These are phyloP conservation scores for Geotrichum ghanense DNA, from an alignment of 805 yeast species.

Conservation along the genomic window DNA sequence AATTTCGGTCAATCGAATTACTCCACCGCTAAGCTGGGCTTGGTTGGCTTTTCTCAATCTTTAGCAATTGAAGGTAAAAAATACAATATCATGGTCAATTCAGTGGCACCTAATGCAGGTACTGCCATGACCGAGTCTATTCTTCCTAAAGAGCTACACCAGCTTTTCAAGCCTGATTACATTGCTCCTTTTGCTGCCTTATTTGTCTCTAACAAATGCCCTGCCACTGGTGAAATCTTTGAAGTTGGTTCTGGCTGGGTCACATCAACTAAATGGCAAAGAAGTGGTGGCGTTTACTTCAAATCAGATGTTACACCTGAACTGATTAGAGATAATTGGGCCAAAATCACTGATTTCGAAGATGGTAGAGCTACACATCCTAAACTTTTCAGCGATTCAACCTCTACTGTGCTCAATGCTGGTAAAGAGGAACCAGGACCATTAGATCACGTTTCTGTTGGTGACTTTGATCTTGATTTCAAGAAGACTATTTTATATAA, in stretches of 20 bases:
- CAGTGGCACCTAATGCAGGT: constrained; percentile 95
- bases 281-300: constrained; percentile 72
- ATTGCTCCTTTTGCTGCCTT: constrained; percentile 85
- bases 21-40: constrained; percentile 85
- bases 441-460: constrained; percentile 36
- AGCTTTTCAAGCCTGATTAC: constrained; percentile 73
- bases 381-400: constrained; percentile 59
- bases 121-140: constrained; percentile 93
- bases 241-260: constrained; percentile 97
- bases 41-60: constrained; percentile 75
- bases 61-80: constrained; percentile 86
- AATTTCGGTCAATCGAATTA: constrained; percentile 96
- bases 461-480: constrained; percentile 45
- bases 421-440: constrained; percentile 26
- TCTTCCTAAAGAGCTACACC: constrained; percentile 67
- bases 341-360: constrained; percentile 52
- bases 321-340: constrained; percentile 57
- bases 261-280: constrained; percentile 90
- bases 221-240: constrained; percentile 68
- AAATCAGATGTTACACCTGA: constrained; percentile 49
- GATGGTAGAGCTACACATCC: constrained; percentile 44
- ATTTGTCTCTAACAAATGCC: constrained; percentile 62
- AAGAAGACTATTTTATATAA: constrained; percentile 76
- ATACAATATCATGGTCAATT: constrained; percentile 61
- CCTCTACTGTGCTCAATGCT: constrained; percentile 61